Evolutionary conservation across 2,329 filamentous ascomycete genomes (phyloP).

Genomic region (Trichoderma lentiforme): DNA sequence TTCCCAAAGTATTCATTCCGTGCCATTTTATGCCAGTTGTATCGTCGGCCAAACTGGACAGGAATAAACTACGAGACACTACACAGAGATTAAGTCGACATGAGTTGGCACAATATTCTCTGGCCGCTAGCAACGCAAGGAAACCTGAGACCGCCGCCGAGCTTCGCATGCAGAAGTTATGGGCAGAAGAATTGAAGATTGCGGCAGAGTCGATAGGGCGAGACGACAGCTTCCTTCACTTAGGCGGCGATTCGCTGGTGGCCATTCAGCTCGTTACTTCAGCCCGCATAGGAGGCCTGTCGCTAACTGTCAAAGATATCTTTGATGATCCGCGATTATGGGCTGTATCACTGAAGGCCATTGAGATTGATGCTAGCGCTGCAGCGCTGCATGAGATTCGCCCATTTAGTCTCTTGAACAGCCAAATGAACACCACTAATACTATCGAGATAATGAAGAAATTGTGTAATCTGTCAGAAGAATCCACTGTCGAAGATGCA

Average conservation of each 20-base stretch:
- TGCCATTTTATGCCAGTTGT: neutral
- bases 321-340: slow-evolving; percentile 19
- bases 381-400: neutral
- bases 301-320: slow-evolving; percentile 15
- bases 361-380: neutral
- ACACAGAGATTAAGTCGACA: neutral
- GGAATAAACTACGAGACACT: neutral
- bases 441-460: neutral
- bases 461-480: neutral
- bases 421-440: fast-evolving
- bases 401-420: neutral
- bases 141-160: slow-evolving; percentile 1
- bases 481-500: slow-evolving; percentile 15
- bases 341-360: neutral
- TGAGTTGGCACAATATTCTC: neutral
- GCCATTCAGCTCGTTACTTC: slow-evolving; percentile 23
- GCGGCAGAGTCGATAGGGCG: slow-evolving; percentile 28
- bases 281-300: neutral
- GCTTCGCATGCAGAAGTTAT: slow-evolving; percentile 5
- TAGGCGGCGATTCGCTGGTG: slow-evolving; percentile 29
- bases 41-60: slow-evolving; percentile 2
- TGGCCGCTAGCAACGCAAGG: neutral
- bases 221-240: slow-evolving; percentile 26
- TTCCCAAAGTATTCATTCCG: neutral
- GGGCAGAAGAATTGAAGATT: slow-evolving; percentile 3